Conservation (phyloP, 2,329 filamentous ascomycete species). For the Apiospora malaysiana region DNA sequence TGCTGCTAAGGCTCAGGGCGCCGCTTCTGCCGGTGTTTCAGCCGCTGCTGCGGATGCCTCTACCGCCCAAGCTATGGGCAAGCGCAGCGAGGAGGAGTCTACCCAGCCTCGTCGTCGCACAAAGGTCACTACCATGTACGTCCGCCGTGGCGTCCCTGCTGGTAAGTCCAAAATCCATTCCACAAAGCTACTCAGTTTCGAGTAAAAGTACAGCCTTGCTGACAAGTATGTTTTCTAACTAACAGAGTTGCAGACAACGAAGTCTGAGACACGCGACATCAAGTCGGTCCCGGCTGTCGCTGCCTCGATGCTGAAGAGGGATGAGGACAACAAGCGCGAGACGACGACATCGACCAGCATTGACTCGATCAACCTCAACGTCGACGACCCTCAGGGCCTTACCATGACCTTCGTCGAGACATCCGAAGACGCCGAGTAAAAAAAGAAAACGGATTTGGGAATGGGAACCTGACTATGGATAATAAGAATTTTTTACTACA, state of each 20-base stretch:
- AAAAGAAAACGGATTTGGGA: background rate
- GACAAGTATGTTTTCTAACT: conserved; percentile 28
- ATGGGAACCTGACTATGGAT: conserved; percentile 8
- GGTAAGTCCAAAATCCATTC: conserved; percentile 41
- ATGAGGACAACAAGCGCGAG: conserved; percentile 35
- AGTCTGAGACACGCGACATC: conserved; percentile 34
- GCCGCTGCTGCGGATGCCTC: conserved; percentile 27
- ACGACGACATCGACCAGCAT: conserved; percentile 36
- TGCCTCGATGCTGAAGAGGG: conserved; percentile 26
- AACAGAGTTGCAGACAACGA: conserved; percentile 36
- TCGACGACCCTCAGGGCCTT: conserved; percentile 49
- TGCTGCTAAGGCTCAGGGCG: conserved; percentile 25
- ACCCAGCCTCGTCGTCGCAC: conserved; percentile 44
- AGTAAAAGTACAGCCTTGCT: conserved; percentile 27
- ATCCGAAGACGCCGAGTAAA: conserved; percentile 37
- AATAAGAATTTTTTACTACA: conserved; percentile 19
- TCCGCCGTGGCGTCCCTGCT: conserved; percentile 49
- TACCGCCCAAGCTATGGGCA: conserved; percentile 26
- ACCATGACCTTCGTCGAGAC: conserved; percentile 55
- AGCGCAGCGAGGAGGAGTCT: conserved; percentile 33
- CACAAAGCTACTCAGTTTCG: background rate
- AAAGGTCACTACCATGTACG: conserved; percentile 54
- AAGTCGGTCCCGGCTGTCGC: conserved; percentile 32
- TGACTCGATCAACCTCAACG: conserved; percentile 52
- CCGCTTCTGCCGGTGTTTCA: conserved; percentile 28